These are phyloP conservation scores for Nicotiana knightiana DNA, from an alignment of 257 asterid genomes.

Conservation along the genomic window DNA sequence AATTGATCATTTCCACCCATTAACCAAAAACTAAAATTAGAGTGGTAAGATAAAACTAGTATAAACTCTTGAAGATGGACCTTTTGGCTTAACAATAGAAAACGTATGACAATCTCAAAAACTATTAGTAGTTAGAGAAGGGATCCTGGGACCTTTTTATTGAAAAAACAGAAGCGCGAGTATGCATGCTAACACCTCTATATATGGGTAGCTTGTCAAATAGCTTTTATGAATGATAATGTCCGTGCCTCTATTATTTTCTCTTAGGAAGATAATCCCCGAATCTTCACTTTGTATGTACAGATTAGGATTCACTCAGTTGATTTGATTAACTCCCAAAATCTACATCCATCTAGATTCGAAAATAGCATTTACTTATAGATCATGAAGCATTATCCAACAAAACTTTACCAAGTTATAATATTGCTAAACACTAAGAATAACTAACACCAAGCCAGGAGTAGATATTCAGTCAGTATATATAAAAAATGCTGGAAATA, in stretches of 20 bases:
- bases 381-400: neutral
- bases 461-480: neutral
- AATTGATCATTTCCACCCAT: neutral
- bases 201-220: neutral
- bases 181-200: neutral
- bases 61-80: neutral
- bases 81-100: neutral
- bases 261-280: neutral
- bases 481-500: constrained; percentile 4
- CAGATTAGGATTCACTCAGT: neutral
- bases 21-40: neutral
- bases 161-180: neutral
- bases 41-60: neutral
- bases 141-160: neutral
- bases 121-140: neutral
- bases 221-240: neutral
- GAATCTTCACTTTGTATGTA: neutral
- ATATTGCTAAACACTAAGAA: neutral
- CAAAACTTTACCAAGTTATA: neutral
- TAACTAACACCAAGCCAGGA: neutral
- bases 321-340: neutral
- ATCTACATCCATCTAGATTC: neutral
- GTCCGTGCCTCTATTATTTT: neutral
- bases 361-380: neutral
- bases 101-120: neutral